Conservation (phyloP, 2,329 filamentous ascomycete genomes). For the Colletotrichum incanum region DNA sequence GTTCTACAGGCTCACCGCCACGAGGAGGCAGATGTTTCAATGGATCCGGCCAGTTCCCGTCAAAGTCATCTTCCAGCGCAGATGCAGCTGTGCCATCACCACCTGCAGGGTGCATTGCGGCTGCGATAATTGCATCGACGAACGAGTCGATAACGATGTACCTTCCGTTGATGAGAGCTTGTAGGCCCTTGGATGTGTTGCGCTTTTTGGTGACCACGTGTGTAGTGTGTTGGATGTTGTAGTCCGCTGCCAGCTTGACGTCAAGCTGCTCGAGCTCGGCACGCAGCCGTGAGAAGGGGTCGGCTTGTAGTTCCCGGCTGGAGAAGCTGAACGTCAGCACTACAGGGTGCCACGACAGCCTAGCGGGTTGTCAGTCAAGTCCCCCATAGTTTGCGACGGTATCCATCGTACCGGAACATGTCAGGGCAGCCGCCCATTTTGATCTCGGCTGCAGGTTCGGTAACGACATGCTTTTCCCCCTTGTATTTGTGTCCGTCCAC, state of each 20-base stretch:
- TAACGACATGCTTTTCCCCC: slow-evolving; percentile 70
- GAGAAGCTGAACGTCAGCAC: slow-evolving; percentile 88
- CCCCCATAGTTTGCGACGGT: background rate
- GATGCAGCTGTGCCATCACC: slow-evolving; percentile 66
- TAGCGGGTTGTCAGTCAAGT: slow-evolving; percentile 52
- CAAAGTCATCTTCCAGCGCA: slow-evolving; percentile 84
- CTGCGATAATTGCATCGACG: slow-evolving; percentile 79
- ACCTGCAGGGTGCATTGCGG: slow-evolving; percentile 64
- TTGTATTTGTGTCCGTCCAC: slow-evolving; percentile 82
- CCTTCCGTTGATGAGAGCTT: slow-evolving; percentile 86
- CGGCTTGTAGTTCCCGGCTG: slow-evolving; percentile 77
- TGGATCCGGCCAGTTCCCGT: slow-evolving; percentile 83
- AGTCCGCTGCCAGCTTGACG: slow-evolving; percentile 86
- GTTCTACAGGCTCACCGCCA: slow-evolving; percentile 81
- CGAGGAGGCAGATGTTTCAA: slow-evolving; percentile 80
- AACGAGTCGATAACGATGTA: slow-evolving; percentile 83
- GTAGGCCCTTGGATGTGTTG: slow-evolving; percentile 89
- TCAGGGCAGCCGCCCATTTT: slow-evolving; percentile 80
- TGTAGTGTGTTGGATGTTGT: slow-evolving; percentile 79
- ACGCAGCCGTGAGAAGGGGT: slow-evolving; percentile 75
- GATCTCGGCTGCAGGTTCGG: slow-evolving; percentile 73
- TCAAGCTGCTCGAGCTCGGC: slow-evolving; percentile 85
- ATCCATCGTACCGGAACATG: slow-evolving; percentile 67
- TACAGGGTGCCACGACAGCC: slow-evolving; percentile 84
- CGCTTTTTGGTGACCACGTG: slow-evolving; percentile 92